Evolutionary conservation across 1,284 basidiomycete genomes (phyloP).

Genomic region (Ceratobasidium sp.): DNA sequence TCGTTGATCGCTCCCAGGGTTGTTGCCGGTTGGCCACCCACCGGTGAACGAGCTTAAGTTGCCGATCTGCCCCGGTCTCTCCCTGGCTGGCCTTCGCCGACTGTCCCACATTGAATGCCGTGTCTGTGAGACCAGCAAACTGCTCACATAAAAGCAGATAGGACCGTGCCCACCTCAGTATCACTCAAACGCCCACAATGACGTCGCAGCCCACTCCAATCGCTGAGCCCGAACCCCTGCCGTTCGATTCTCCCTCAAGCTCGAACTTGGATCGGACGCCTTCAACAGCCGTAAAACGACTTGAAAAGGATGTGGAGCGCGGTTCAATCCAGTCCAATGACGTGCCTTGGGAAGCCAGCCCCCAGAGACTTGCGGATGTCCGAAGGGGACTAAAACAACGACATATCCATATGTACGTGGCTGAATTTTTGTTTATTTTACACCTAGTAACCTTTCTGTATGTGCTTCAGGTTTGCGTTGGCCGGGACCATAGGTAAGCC

Average conservation of each 20-base stretch:
- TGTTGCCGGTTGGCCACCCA: neutral
- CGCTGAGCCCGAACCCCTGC: neutral
- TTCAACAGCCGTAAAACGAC: neutral
- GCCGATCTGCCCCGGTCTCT: conserved; percentile 5
- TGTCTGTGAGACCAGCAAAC: conserved; percentile 8
- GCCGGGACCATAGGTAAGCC: conserved; percentile 42
- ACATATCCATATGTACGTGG: conserved; percentile 41
- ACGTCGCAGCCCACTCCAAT: conserved; percentile 9
- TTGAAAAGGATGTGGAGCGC: conserved; percentile 36
- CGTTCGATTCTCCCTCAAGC: conserved; percentile 9
- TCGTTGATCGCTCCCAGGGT: conserved; percentile 21
- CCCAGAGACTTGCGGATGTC: conserved; percentile 34
- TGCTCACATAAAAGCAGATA: neutral
- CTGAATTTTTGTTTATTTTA: neutral
- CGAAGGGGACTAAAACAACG: conserved; percentile 37
- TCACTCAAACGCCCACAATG: conserved; percentile 2
- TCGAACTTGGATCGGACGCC: conserved; percentile 18
- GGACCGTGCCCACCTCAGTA: neutral
- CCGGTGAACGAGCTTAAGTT: conserved; percentile 9
- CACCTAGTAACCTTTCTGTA: neutral
- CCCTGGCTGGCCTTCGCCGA: neutral
- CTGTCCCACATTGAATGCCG: conserved; percentile 20
- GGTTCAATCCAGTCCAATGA: conserved; percentile 37
- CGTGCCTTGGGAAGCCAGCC: conserved; percentile 39
- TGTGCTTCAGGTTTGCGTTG: conserved; percentile 27